Conservation (phyloP, 2,329 filamentous ascomycete species). For the Volutella citrinella region DNA sequence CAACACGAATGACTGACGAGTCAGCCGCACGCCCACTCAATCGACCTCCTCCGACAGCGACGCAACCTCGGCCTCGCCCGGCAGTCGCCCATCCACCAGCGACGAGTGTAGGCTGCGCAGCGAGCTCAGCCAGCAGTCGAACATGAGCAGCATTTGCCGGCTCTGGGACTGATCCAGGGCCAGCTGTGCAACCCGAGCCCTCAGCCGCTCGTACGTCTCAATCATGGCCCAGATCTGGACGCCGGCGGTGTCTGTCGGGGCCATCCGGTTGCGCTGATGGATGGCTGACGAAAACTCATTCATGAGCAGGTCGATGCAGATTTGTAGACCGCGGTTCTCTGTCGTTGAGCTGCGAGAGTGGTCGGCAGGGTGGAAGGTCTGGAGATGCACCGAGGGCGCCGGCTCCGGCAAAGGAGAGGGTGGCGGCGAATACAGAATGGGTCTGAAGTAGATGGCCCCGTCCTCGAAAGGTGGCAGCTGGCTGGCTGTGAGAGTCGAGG, state of each 20-base stretch:
- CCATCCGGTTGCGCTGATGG: slow-evolving; percentile 21
- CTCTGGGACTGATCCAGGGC: slow-evolving; percentile 32
- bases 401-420: slow-evolving; percentile 29
- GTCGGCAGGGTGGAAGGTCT: slow-evolving; percentile 8
- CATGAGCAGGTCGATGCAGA: slow-evolving; percentile 49
- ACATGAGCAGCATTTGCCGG: slow-evolving; percentile 33
- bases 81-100: slow-evolving; percentile 20
- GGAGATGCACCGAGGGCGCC: slow-evolving; percentile 11
- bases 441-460: slow-evolving; percentile 46
- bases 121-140: slow-evolving; percentile 50
- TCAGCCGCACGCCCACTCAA: too few relatives aligned
- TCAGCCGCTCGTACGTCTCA: slow-evolving; percentile 53
- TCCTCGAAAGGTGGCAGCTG: slow-evolving; percentile 47
- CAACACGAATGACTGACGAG: too few relatives aligned
- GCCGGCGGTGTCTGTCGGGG: slow-evolving; percentile 35
- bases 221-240: slow-evolving; percentile 57
- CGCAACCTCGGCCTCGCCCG: slow-evolving; percentile 27
- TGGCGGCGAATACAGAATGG: slow-evolving; percentile 37
- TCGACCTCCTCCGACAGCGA: slow-evolving; percentile 25
- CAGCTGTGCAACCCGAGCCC: slow-evolving; percentile 41
- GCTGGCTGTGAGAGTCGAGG: slow-evolving; percentile 34
- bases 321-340: slow-evolving; percentile 45
- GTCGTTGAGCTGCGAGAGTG: slow-evolving; percentile 12
- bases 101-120: slow-evolving; percentile 45
- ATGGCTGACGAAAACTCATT: slow-evolving; percentile 46